These are phyloP conservation scores for Cyclotella baltica DNA, from an alignment of 108 stramenopile species.

Conservation along the genomic window DNA sequence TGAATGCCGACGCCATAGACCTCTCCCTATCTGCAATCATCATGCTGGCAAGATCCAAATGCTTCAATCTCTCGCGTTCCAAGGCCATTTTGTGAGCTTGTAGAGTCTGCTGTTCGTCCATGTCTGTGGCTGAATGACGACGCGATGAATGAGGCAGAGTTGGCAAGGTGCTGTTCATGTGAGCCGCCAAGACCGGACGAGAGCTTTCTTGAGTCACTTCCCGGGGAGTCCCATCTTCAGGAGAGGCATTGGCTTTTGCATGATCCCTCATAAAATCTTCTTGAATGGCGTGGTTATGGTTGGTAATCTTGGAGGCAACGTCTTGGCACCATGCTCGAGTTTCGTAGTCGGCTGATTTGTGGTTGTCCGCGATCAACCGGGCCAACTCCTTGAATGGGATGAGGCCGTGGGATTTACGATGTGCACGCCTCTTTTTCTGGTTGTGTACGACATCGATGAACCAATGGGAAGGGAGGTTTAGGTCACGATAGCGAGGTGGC, in stretches of 20 bases:
- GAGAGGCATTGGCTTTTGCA: not conserved
- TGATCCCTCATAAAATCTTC: not conserved
- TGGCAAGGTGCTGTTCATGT: not conserved
- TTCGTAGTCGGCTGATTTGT: slow-evolving; percentile 15
- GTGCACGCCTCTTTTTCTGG: slow-evolving; percentile 16
- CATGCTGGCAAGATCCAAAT: not conserved
- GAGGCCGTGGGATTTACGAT: slow-evolving; percentile 22
- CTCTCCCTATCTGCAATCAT: not conserved
- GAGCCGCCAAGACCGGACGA: not conserved
- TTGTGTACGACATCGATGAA: slow-evolving; percentile 14
- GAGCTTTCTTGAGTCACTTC: not conserved
- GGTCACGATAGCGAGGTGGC: slow-evolving; percentile 1
- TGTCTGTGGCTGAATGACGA: not conserved
- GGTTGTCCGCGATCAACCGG: slow-evolving; percentile 15
- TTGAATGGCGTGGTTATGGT: slow-evolving; percentile 1
- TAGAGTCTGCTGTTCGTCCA: not conserved
- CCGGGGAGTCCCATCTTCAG: not conserved
- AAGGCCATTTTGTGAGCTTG: not conserved
- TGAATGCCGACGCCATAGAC: not conserved
- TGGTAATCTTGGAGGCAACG: not conserved
- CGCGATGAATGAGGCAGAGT: not conserved
- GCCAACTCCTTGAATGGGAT: slow-evolving; percentile 27
- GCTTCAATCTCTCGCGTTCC: not conserved
- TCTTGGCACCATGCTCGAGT: slow-evolving; percentile 9
- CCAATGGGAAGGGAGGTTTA: slow-evolving; percentile 15